Conservation (phyloP, 2,329 filamentous ascomycete genomes). For the Claviceps citrina region DNA sequence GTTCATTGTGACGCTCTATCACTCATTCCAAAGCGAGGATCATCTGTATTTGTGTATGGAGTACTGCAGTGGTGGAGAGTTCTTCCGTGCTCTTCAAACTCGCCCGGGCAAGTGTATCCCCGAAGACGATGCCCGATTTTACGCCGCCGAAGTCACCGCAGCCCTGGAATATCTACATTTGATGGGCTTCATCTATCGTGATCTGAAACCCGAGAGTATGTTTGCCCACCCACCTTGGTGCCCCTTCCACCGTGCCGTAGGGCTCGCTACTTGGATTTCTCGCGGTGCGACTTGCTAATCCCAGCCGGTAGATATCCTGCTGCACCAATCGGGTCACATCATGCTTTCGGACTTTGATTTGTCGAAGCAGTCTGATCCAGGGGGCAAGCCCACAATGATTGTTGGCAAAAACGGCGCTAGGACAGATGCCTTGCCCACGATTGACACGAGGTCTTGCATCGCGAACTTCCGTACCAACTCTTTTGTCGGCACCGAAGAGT, state of each 20-base stretch:
- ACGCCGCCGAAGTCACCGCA: slow-evolving; percentile 92
- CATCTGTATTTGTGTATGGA: slow-evolving; percentile 99
- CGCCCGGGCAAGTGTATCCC: slow-evolving; percentile 93
- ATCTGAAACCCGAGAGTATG: slow-evolving; percentile 94
- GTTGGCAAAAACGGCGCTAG: slow-evolving; percentile 78
- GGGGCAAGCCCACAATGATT: slow-evolving; percentile 96
- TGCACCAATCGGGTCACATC: slow-evolving; percentile 98
- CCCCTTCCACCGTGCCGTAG: not conserved
- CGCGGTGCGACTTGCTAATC: not conserved
- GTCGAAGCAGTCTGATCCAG: slow-evolving; percentile 91
- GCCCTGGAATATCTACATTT: slow-evolving; percentile 92
- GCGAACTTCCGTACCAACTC: slow-evolving; percentile 97
- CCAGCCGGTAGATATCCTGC: slow-evolving; percentile 58
- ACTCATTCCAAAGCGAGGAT: slow-evolving; percentile 98
- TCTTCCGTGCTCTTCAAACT: slow-evolving; percentile 92
- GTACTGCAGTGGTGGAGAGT: slow-evolving; percentile 96
- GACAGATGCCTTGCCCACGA: slow-evolving; percentile 77
- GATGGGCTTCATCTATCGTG: slow-evolving; percentile 98
- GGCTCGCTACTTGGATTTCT: not conserved
- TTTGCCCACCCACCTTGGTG: not conserved
- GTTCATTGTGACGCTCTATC: slow-evolving; percentile 96
- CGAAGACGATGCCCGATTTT: slow-evolving; percentile 92
- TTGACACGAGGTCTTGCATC: slow-evolving; percentile 96
- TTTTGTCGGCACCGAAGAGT: slow-evolving; percentile 96
- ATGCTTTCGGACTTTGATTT: slow-evolving; percentile 99